phyloP scores from a whole-genome alignment of 192 early-diverging fungal species.

The Linnemannia zychae region DNA sequence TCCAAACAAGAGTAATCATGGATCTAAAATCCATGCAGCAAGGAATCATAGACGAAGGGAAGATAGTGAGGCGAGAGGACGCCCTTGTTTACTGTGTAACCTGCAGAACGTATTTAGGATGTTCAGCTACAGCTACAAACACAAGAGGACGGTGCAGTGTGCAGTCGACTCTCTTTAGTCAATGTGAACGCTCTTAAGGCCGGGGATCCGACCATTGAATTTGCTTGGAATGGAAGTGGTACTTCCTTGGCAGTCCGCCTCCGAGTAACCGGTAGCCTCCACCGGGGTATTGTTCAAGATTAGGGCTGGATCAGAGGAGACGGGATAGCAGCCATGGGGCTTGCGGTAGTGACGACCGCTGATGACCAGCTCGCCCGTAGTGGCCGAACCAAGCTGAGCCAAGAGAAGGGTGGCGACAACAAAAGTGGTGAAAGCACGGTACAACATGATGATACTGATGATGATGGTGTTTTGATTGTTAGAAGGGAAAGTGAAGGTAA shows the following conservation, averaged over 20 bases:
- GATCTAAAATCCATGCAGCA: too few relatives aligned
- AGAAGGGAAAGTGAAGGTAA: not conserved
- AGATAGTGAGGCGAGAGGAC: too few relatives aligned
- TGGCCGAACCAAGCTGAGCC: not conserved
- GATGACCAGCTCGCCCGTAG: not conserved
- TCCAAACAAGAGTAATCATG: too few relatives aligned
- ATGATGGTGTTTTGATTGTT: not conserved
- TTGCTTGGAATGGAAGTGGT: not conserved
- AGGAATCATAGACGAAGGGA: too few relatives aligned
- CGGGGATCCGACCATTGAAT: not conserved
- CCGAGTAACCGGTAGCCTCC: not conserved
- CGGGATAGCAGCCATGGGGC: not conserved
- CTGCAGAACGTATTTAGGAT: too few relatives aligned
- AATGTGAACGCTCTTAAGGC: not conserved
- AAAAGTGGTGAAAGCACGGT: not conserved
- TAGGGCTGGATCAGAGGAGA: not conserved
- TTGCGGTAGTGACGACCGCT: not conserved
- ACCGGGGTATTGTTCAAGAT: not conserved
- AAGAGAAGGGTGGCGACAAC: slow-evolving; percentile 1
- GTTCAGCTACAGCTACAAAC: too few relatives aligned
- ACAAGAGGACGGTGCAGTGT: too few relatives aligned
- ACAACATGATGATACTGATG: not conserved
- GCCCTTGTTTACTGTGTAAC: too few relatives aligned
- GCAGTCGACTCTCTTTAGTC: not conserved
- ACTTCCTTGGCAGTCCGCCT: not conserved